These are phyloP conservation scores for Hygrophorus russula DNA, from an alignment of 768 basidiomycete species.

Conservation along the genomic window DNA sequence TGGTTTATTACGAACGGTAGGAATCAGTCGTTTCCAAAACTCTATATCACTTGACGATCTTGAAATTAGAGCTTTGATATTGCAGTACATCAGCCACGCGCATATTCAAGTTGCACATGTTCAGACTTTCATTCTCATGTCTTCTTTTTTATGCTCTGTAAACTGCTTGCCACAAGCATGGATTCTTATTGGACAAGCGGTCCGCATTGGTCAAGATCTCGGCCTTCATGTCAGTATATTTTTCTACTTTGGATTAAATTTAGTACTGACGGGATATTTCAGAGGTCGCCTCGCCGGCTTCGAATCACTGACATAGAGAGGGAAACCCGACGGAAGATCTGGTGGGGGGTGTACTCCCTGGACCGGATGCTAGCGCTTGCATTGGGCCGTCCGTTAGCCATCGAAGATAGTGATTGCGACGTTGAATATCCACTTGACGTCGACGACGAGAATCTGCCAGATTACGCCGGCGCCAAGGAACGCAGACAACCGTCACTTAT, in stretches of 20 bases:
- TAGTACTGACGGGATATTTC: conserved; percentile 10
- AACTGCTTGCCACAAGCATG: conserved; percentile 93
- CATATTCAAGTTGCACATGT: conserved; percentile 81
- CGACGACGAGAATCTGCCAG: conserved; percentile 68
- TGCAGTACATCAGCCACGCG: conserved; percentile 87
- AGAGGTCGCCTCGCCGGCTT: conserved; percentile 80
- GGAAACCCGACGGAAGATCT: conserved; percentile 82
- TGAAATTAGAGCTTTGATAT: conserved; percentile 59
- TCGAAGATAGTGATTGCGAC: conserved; percentile 87
- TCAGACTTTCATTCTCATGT: conserved; percentile 81
- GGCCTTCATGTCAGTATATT: conserved; percentile 70
- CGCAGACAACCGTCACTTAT: conserved; percentile 59
- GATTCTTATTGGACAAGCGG: conserved; percentile 85
- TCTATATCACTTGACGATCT: conserved; percentile 8
- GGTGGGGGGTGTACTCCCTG: conserved; percentile 89
- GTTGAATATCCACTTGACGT: conserved; percentile 75
- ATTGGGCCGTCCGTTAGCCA: conserved; percentile 77
- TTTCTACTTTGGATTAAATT: conserved; percentile 6
- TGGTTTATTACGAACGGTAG: conserved; percentile 84
- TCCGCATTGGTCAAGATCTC: conserved; percentile 82
- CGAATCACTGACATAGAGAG: conserved; percentile 66
- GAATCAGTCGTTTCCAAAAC: conserved; percentile 13
- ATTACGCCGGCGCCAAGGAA: conserved; percentile 53
- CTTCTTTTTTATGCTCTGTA: conserved; percentile 84
- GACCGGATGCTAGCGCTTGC: conserved; percentile 90